Evolutionary conservation across 495 filamentous ascomycete genomes (phyloP).

Genomic region (Hypoxylon perforatum): DNA sequence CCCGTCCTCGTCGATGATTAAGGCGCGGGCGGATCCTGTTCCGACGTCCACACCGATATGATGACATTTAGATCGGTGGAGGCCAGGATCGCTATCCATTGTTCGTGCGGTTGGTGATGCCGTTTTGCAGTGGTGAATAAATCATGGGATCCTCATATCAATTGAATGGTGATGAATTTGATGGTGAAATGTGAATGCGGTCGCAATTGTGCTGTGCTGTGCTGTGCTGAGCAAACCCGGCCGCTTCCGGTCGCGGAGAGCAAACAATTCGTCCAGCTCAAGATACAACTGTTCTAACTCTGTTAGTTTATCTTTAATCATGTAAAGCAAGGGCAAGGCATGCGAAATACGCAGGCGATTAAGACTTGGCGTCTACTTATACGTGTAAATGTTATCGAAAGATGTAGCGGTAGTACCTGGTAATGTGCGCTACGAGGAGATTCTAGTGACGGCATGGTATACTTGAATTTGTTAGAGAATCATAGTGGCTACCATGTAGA

Average conservation of each 20-base stretch:
- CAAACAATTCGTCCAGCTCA: not conserved
- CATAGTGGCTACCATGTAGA: too few species aligned
- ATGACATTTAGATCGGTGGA: constrained; percentile 24
- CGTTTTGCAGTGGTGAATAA: not conserved
- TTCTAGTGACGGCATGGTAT: too few species aligned
- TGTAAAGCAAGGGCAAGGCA: too few species aligned
- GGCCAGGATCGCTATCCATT: not conserved
- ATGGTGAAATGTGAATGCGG: not conserved
- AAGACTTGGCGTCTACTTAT: too few species aligned
- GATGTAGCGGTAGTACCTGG: too few species aligned
- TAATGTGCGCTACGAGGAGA: too few species aligned
- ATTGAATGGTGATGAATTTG: not conserved
- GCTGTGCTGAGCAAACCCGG: too few species aligned
- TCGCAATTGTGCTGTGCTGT: too few species aligned
- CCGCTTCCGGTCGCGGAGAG: not conserved
- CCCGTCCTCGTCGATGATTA: constrained; percentile 79
- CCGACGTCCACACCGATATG: constrained; percentile 87
- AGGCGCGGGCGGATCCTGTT: constrained; percentile 82
- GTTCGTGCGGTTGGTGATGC: not conserved
- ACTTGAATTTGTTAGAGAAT: too few species aligned
- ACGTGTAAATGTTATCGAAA: too few species aligned
- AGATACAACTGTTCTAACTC: not conserved
- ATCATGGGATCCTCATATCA: not conserved
- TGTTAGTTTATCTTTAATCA: too few species aligned
- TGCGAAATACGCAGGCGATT: too few species aligned